Evolutionary conservation across 257 asterid species (phyloP).

Genomic region (Solanum verrucosum): DNA sequence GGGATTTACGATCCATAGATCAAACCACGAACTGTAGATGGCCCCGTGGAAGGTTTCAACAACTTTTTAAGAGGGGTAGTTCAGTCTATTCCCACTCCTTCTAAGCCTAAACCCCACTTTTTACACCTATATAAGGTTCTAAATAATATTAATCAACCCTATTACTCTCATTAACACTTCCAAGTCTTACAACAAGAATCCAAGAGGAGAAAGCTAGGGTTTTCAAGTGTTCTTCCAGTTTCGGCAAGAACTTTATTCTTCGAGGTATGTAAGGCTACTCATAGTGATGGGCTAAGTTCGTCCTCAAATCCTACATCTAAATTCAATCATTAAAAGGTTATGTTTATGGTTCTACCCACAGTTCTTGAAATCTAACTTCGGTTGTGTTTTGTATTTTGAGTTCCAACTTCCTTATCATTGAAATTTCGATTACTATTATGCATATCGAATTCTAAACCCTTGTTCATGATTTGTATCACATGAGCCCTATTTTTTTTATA

Average conservation of each 20-base stretch:
- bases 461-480: neutral
- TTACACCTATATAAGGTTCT: neutral
- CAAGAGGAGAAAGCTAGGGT: neutral
- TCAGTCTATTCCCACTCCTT: neutral
- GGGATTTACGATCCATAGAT: neutral
- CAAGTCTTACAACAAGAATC: neutral
- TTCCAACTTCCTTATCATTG: neutral
- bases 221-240: neutral
- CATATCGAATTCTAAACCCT: neutral
- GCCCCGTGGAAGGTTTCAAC: neutral
- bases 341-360: neutral
- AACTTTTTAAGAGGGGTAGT: neutral
- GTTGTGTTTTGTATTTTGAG: neutral
- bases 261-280: neutral
- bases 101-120: neutral
- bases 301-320: neutral
- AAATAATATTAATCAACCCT: too few species aligned
- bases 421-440: neutral
- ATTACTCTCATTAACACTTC: neutral
- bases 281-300: neutral
- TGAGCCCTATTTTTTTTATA: neutral
- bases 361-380: neutral
- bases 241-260: neutral
- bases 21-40: neutral
- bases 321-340: neutral